Base-by-base conservation (phyloP, 169 alveolate species). In the Miamiensis avidus region DNA sequence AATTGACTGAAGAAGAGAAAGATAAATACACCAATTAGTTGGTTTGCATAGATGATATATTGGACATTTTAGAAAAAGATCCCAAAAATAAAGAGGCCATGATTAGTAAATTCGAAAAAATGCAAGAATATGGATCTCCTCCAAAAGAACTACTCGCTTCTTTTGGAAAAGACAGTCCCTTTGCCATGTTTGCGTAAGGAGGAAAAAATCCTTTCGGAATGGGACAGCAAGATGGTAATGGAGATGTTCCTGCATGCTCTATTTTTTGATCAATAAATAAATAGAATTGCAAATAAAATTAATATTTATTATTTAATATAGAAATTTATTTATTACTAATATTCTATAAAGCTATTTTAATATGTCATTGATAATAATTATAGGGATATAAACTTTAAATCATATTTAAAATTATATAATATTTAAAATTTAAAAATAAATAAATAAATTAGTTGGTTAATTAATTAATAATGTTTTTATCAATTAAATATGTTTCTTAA, bases 41-140 rank as follows among this genome's bases (percentile, higher is more conserved):
- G 65, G 65, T 20, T 25, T 79, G 84, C 29, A 64, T 79, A 16
- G 76, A 79, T 25, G 49, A 79, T n/a, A 79, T 79, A 28, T 31
- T 79, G 1, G 75, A 79, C 27, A 79, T 79, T 25, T 34, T 79
- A n/a, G 31, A 79, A 49, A 49, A 64, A 0, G 84, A 79, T 26
- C 77, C 84, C 11, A 79, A 79, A 11, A 79, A 79, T 79, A 79
- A 79, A 64, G 75, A 79, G 29, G 65, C 34, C 29, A 79, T 79
- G 84, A 79, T 79, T n/a, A 76, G 34, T n/a, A 79, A 79, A 49
- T 79, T 79, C n/a, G 84, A 79, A 79, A 74, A 79, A 64, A 79
- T 79, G 84, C 29, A 79, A 65, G 84, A 79, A 79, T 79, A 49
- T 64, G 84, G 84, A 28, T 25, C 34, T 34, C 84, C 84, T 65